phyloP scores from a whole-genome alignment of 345 rosid species.

The Camelina laxa region DNA sequence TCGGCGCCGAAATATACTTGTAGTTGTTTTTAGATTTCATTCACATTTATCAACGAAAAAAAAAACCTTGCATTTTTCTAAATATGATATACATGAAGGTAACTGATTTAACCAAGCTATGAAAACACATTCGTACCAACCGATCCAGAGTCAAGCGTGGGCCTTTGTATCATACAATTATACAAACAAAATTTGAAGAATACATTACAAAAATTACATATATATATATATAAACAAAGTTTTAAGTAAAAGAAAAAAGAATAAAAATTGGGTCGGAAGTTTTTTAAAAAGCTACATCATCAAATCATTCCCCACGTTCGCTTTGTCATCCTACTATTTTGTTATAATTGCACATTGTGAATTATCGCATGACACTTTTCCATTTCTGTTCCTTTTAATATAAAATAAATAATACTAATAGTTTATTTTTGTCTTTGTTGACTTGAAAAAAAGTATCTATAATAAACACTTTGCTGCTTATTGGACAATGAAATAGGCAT shows the following conservation, averaged over 20 bases:
- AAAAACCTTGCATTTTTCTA: background rate
- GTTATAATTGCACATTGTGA: slow-evolving; percentile 32
- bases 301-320: slow-evolving; percentile 44
- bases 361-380: slow-evolving; percentile 17
- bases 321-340: slow-evolving; percentile 32
- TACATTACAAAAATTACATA: background rate
- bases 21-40: background rate
- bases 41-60: background rate
- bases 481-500: slow-evolving; percentile 20
- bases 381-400: background rate
- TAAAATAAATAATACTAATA: background rate
- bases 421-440: slow-evolving; percentile 34
- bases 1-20: slow-evolving; percentile 5
- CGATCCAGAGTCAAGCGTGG: background rate
- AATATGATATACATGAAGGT: background rate
- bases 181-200: background rate
- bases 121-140: background rate
- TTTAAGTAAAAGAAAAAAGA: background rate
- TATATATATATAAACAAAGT: background rate
- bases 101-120: background rate
- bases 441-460: background rate
- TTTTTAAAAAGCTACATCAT: slow-evolving; percentile 33
- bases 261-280: background rate
- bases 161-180: background rate
- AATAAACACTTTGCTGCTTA: slow-evolving; percentile 21